These are phyloP conservation scores for Ophiostoma triangulosporum DNA, from an alignment of 2,329 filamentous ascomycete genomes.

Conservation along the genomic window DNA sequence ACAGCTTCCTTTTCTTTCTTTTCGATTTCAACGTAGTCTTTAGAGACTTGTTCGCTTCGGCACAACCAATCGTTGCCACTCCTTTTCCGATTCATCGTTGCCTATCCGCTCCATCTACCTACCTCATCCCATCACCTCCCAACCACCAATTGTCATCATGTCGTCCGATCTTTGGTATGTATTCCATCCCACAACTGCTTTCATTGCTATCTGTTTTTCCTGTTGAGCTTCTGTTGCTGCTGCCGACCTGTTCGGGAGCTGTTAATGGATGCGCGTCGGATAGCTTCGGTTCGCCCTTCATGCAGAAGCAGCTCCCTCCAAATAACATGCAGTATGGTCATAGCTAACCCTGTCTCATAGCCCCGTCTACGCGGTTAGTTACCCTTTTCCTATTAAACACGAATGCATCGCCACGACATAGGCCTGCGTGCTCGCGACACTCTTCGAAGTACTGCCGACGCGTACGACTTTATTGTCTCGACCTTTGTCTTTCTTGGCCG, in stretches of 20 bases:
- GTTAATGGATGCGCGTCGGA: not conserved
- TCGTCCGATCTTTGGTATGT: conserved; percentile 14
- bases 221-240: not conserved
- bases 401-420: not conserved
- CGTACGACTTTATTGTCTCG: not conserved
- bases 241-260: not conserved
- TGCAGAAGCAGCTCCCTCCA: not conserved
- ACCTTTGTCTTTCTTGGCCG: not conserved
- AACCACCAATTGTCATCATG: conserved; percentile 11
- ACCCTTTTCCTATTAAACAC: conserved; percentile 9
- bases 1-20: conserved; percentile 3
- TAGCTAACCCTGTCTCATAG: conserved; percentile 33
- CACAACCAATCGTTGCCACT: conserved; percentile 2
- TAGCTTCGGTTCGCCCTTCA: conserved; percentile 5
- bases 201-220: not conserved
- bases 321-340: not conserved
- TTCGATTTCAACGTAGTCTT: not conserved
- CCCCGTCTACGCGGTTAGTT: conserved; percentile 97
- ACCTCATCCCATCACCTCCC: not conserved
- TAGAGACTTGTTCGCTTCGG: not conserved
- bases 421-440: not conserved
- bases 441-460: not conserved
- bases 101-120: not conserved
- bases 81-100: not conserved
- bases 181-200: not conserved